Evolutionary conservation across 2,329 filamentous ascomycete species (phyloP), one percentile per base, ranked within the genome.

Genomic region (Fonsecaea nubica): DNA sequence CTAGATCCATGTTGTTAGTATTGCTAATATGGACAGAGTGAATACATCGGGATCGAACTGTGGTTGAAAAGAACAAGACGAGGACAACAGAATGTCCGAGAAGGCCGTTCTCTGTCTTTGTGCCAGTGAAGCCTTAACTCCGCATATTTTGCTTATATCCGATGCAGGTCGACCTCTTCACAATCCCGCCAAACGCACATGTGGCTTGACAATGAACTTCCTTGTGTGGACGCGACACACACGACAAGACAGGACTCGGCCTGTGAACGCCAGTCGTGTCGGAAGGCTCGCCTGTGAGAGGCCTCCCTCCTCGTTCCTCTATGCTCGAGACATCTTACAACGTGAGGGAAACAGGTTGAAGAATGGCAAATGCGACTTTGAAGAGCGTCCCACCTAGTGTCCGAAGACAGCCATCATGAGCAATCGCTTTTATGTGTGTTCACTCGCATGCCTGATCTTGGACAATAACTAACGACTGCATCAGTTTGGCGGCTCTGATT

Each of bases 1-100:
- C 84, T 53, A 83, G 77, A 69, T 86, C 81, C 81, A 87, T 87
- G 59, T 7, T 53, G 52, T 18, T 8, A 36, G 13, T 50, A 9
- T 25, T 30, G 18, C 12, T 21, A 13, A 25, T 8, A 21, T 48
- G 7, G 25, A 30, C 18, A 4, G 45, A 50, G 30, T 4, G 3
- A 21, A 30, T 50, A 50, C 10, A 10, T 48, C 21, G 45, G 25
- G 25, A 10, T 30, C 3, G 21, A 13, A 25, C 9, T 25, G 45
- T 30, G 18, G 45, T 30, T 50, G 45, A 9, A 12, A 38, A 1
- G 15, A 9, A 50, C 21, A 9, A 9, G 30, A 6, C 9, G 3
- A 50, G 18, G 8, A 30, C 10, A 8, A 50, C 8, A 30, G 21
- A 50, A 30, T 12, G 18, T 13, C 21, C 45, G 21, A 50, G 45